phyloP scores from a whole-genome alignment of 2,329 filamentous ascomycete species.

The Fusarium succisae region DNA sequence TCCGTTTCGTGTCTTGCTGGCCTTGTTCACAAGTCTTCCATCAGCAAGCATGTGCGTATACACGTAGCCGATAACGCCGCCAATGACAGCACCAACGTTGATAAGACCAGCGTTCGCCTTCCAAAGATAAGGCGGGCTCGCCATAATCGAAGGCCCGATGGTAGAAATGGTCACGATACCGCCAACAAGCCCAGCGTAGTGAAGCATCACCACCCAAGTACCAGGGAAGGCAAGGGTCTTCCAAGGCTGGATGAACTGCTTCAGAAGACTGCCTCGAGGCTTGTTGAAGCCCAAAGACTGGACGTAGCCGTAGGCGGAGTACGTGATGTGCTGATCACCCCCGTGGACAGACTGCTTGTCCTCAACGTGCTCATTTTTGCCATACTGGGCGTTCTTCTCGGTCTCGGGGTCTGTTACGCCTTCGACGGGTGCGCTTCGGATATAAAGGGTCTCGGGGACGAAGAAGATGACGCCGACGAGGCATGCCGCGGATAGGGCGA shows the following conservation, averaged over 20 bases:
- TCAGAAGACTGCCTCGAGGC: slow-evolving; percentile 4
- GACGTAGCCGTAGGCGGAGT: slow-evolving; percentile 3
- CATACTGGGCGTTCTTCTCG: slow-evolving; percentile 7
- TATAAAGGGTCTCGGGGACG: slow-evolving; percentile 49
- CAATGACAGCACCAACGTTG: slow-evolving; percentile 48
- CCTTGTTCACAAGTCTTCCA: slow-evolving; percentile 2
- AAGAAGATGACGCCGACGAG: slow-evolving; percentile 44
- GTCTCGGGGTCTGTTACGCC: neutral
- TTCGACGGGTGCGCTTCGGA: slow-evolving; percentile 17
- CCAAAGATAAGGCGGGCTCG: slow-evolving; percentile 48
- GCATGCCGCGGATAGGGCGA: slow-evolving; percentile 39
- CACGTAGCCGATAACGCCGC: slow-evolving; percentile 41
- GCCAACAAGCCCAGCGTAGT: slow-evolving; percentile 51
- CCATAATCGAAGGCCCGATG: slow-evolving; percentile 46
- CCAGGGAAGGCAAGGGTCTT: slow-evolving; percentile 41
- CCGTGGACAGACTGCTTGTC: neutral
- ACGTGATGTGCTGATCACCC: neutral
- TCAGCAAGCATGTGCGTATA: slow-evolving; percentile 44
- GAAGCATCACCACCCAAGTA: slow-evolving; percentile 50
- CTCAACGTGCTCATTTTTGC: slow-evolving; percentile 14
- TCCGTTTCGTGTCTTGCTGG: slow-evolving; percentile 38
- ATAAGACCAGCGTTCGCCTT: slow-evolving; percentile 46
- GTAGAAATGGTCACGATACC: slow-evolving; percentile 48
- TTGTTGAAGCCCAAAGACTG: slow-evolving; percentile 18
- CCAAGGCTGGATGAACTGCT: slow-evolving; percentile 20